Conservation (phyloP, 1,284 basidiomycete species). For the Kwoniella shivajii region DNA sequence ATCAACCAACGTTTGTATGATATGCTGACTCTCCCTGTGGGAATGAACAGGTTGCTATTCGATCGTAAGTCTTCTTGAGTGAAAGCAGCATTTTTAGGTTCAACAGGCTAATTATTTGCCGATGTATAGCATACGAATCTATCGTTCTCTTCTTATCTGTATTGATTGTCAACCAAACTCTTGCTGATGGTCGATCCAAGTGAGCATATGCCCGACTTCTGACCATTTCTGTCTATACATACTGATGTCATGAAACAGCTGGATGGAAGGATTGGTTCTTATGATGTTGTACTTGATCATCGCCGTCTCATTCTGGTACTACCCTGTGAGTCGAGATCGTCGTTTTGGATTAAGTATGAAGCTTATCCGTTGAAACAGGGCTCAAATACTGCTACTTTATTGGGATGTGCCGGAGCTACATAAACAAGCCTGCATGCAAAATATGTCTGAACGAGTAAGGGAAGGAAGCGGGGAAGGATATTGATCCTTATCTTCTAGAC, state of each 20-base stretch:
- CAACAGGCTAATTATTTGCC: background rate
- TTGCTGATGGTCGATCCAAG: conserved; percentile 63
- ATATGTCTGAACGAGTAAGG: no score
- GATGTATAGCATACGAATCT: conserved; percentile 50
- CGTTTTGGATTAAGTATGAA: background rate
- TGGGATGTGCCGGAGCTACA: conserved; percentile 30
- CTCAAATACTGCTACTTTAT: conserved; percentile 42
- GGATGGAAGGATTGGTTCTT: conserved; percentile 60
- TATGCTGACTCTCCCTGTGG: background rate
- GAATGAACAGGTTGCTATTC: conserved; percentile 44
- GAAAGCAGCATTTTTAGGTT: background rate
- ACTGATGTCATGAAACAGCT: conserved; percentile 27
- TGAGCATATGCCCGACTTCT: conserved; percentile 13
- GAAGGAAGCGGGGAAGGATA: no score
- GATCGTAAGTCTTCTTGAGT: conserved; percentile 31
- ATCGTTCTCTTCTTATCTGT: conserved; percentile 64
- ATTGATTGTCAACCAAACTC: conserved; percentile 76
- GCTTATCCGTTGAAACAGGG: conserved; percentile 25
- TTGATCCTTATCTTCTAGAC: no score
- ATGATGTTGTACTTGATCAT: conserved; percentile 58
- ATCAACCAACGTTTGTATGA: background rate
- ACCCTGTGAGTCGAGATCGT: conserved; percentile 24
- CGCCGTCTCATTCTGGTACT: conserved; percentile 52
- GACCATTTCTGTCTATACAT: background rate
- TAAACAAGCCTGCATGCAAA: no score